phyloP scores from a whole-genome alignment of 1,139 yeast species.

The Magnusiomyces paraingens region DNA sequence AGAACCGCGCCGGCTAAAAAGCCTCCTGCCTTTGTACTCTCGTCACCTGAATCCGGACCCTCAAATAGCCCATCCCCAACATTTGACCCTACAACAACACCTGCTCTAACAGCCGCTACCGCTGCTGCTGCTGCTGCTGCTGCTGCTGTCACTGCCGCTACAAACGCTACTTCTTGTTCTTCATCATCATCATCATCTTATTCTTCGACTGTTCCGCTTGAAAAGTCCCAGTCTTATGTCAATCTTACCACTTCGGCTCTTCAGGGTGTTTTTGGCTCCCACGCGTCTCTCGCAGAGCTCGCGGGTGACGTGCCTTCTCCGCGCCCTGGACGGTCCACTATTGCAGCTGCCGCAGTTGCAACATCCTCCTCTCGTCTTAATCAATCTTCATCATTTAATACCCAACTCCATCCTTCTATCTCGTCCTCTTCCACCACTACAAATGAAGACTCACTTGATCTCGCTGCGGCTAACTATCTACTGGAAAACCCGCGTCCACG shows the following conservation, averaged over 20 bases:
- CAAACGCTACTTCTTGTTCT: background rate
- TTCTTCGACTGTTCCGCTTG: conserved; percentile 1
- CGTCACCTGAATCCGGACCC: background rate
- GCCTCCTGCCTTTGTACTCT: background rate
- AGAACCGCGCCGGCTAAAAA: conserved; percentile 3
- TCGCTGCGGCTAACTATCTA: no score
- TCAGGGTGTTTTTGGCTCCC: conserved; percentile 35
- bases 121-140: background rate
- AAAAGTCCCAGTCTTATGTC: conserved; percentile 20
- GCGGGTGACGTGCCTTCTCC: conserved; percentile 28
- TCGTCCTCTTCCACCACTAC: background rate
- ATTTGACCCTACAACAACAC: background rate
- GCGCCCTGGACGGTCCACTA: background rate
- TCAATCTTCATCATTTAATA: background rate
- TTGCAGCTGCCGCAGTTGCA: background rate
- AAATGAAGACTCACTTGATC: no score
- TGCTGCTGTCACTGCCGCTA: background rate
- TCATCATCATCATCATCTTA: background rate
- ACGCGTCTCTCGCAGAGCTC: conserved; percentile 34
- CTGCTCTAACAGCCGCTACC: background rate
- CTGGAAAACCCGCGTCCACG: no score
- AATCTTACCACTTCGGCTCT: conserved; percentile 31
- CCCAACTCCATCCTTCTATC: background rate
- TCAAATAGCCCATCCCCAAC: background rate
- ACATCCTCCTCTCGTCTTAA: background rate